These are phyloP conservation scores for Rhodosporidiobolus odoratus DNA, from an alignment of 768 basidiomycete genomes.

Conservation along the genomic window DNA sequence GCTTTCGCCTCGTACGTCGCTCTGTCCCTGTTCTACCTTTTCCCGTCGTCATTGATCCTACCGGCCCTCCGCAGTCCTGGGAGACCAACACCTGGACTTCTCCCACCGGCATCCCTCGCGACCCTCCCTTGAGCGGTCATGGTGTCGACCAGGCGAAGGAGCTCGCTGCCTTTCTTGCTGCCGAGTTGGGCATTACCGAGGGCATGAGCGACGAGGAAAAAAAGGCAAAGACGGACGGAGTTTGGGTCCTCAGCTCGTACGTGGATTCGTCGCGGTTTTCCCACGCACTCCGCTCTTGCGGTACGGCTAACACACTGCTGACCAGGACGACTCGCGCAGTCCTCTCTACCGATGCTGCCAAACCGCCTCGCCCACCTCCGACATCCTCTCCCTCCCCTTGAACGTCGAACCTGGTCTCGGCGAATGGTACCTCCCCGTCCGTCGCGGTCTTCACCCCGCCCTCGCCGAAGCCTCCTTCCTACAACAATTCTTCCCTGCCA, in stretches of 20 bases:
- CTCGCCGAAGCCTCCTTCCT: constrained; percentile 14
- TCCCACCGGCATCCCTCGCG: constrained; percentile 34
- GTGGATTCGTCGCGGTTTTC: neutral
- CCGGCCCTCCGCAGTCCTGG: constrained; percentile 14
- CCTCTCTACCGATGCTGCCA: constrained; percentile 88
- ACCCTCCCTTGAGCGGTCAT: constrained; percentile 34
- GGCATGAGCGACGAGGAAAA: neutral
- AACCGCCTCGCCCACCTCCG: constrained; percentile 63
- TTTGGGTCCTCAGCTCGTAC: constrained; percentile 20
- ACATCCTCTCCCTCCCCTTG: constrained; percentile 42
- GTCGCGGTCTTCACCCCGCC: constrained; percentile 23
- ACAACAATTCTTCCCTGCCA: neutral
- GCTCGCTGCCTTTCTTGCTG: constrained; percentile 54
- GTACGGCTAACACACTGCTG: no score
- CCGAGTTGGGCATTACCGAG: neutral
- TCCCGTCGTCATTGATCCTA: no score
- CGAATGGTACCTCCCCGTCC: constrained; percentile 39
- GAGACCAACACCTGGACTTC: constrained; percentile 29
- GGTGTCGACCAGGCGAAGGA: constrained; percentile 61
- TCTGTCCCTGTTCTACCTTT: neutral
- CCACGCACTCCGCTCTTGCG: neutral
- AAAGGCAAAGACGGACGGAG: neutral
- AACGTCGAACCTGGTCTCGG: neutral
- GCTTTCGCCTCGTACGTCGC: constrained; percentile 16
- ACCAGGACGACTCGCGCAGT: neutral